Evolutionary conservation across 108 stramenopile species (phyloP).

Genomic region (Aurantiochytrium sp.): DNA sequence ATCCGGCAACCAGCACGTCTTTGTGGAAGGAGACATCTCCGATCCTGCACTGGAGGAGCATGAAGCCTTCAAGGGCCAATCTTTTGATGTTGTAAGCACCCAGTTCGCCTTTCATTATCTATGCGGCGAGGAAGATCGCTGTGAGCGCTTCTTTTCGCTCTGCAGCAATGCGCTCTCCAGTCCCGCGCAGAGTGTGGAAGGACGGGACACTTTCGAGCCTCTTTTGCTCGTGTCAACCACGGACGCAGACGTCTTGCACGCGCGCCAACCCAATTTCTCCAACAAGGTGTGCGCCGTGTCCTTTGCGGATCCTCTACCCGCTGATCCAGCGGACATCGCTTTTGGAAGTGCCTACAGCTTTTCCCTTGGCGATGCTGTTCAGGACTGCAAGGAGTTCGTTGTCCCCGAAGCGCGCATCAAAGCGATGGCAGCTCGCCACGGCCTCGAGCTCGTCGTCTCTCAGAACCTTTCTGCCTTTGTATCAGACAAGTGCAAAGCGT

Average conservation of each 20-base stretch:
- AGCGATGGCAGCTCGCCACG: not conserved
- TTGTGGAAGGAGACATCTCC: not conserved
- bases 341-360: conserved; percentile 1
- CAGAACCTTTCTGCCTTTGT: not conserved
- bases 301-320: not conserved
- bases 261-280: not conserved
- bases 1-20: not conserved
- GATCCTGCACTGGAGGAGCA: not conserved
- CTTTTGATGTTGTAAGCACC: not conserved
- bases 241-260: not conserved
- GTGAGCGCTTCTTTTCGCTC: not conserved
- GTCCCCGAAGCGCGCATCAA: not conserved
- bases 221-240: not conserved
- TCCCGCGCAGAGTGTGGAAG: not conserved
- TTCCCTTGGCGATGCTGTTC: conserved; percentile 16
- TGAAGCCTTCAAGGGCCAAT: not conserved
- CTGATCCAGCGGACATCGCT: not conserved
- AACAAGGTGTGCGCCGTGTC: not conserved
- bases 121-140: not conserved
- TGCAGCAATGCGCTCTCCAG: not conserved
- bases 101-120: conserved; percentile 16
- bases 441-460: not conserved
- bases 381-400: not conserved
- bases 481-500: not conserved
- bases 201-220: not conserved